Evolutionary conservation across 345 rosid species (phyloP), one percentile per base, ranked within the genome.

Genomic region (Anastatica hierochuntica): DNA sequence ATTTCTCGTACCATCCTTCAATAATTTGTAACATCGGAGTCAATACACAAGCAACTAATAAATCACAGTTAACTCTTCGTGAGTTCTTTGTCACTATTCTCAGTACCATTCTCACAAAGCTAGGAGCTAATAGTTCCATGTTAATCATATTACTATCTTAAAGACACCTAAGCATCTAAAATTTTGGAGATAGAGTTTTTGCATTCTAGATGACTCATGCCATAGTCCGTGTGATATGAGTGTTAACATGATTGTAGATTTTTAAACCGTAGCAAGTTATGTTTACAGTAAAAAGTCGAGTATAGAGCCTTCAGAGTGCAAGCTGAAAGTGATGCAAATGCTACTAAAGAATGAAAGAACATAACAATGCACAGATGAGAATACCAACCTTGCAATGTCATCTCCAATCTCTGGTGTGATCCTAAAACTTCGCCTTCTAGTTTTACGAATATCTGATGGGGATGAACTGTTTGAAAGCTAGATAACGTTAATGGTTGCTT

Each of bases 381-480:
- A 53, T 39, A 72, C 58, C 76, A 72, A 92, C 99, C 89, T 94
- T 66, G 85, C 99, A 46, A 94, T 88, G 77, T 94, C 94, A 72
- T 94, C 99, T 23, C 99, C 90, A 64, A 94, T 88, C 78, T 88
- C 94, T 7, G 97, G 97, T 49, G 99, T 83, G 69, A 83, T 81
- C 76, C 97, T 94, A 51, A 83, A 77, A 79, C 94, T 85, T 75
- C 99, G 75, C 72, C 99, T 73, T 72, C 99, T 67, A 60, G 24
- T 69, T 71, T 90, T 88, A 56, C 87, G 89, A 58, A 88, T 71
- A 46, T 88, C 97, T 55, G 82, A 74, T 46, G 80, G 72, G 44
- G 97, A 80, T 38, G 86, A 70, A 56, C 99, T 94, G 66, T 77
- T 90, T 61, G 84, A 85, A 54, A 72, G 72, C 76, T 66, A 62